Evolutionary conservation across 768 basidiomycete genomes (phyloP).

Genomic region (Boletus pseudopeckii): DNA sequence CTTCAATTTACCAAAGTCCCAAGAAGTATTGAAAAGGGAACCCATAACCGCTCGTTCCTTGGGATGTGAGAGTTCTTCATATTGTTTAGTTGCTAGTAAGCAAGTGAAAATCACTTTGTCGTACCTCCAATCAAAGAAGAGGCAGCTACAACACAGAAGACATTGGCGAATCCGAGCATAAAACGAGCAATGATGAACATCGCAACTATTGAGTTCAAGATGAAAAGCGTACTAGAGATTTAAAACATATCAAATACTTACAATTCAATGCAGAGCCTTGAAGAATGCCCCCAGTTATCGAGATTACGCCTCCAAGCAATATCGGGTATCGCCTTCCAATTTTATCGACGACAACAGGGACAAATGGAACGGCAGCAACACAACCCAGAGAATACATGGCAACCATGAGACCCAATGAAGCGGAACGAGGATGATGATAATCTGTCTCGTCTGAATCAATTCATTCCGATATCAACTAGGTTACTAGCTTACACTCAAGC

Average conservation of each 20-base stretch:
- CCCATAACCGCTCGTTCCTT: conserved; percentile 18
- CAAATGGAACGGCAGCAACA: conserved; percentile 48
- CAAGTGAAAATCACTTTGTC: background rate
- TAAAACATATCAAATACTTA: background rate
- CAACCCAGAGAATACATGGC: conserved; percentile 62
- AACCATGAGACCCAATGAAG: conserved; percentile 31
- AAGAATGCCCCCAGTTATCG: conserved; percentile 12
- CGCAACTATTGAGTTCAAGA: background rate
- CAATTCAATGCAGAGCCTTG: conserved; percentile 15
- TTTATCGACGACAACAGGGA: conserved; percentile 6
- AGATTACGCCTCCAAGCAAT: conserved; percentile 8
- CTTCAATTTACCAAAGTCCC: conserved; percentile 8
- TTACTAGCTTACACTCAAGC: conserved; percentile 44
- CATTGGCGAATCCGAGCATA: conserved; percentile 14
- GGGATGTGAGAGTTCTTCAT: conserved; percentile 21
- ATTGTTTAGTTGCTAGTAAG: background rate
- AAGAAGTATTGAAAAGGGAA: conserved; percentile 8
- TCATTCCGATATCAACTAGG: background rate
- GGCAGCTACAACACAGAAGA: conserved; percentile 16
- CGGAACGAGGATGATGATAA: conserved; percentile 50
- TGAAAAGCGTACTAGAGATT: background rate
- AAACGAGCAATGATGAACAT: conserved; percentile 19
- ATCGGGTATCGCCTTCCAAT: conserved; percentile 16
- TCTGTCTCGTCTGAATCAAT: conserved; percentile 31
- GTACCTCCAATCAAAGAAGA: conserved; percentile 21